Percentiles rank a stretch among this genome's conserved stretches.
Conservation (phyloP, 192 early-diverging fungal species). For the Lunasporangiospora selenospora region DNA sequence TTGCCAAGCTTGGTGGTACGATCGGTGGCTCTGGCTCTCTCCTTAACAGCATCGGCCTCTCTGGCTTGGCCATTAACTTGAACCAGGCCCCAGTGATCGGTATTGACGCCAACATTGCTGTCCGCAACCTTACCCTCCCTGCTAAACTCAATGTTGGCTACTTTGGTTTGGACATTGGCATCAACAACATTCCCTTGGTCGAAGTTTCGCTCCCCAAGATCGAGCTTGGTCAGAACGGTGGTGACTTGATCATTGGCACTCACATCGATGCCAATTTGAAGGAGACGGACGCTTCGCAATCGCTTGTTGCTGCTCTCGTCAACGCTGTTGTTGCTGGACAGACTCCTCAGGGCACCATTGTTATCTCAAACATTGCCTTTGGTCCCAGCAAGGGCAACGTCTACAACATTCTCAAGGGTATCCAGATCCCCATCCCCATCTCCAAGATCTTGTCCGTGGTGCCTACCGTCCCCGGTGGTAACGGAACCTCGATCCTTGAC, state of each 20-base stretch:
- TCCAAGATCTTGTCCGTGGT: constrained; percentile 27
- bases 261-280: constrained; percentile 19
- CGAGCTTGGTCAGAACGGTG: constrained; percentile 12
- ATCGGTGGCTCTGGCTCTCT: constrained; percentile 29
- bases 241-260: constrained; percentile 22
- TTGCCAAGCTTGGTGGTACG: constrained; percentile 36
- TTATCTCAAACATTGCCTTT: constrained; percentile 26
- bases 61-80: constrained; percentile 30
- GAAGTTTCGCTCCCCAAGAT: constrained; percentile 17
- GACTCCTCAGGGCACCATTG: constrained; percentile 13
- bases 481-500: constrained; percentile 17
- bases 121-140: constrained; percentile 25
- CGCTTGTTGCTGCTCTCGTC: constrained; percentile 27
- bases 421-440: constrained; percentile 30
- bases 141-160: constrained; percentile 24
- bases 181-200: constrained; percentile 6
- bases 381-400: constrained; percentile 22
- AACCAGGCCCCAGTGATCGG: constrained; percentile 34
- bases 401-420: constrained; percentile 28
- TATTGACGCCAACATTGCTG: constrained; percentile 22
- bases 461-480: constrained; percentile 1
- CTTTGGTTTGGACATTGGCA: constrained; percentile 26
- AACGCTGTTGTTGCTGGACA: constrained; percentile 28
- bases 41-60: constrained; percentile 27
- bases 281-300: constrained; percentile 26